Base-by-base conservation (phyloP, 768 basidiomycete species). In the Serendipita vermifera region DNA sequence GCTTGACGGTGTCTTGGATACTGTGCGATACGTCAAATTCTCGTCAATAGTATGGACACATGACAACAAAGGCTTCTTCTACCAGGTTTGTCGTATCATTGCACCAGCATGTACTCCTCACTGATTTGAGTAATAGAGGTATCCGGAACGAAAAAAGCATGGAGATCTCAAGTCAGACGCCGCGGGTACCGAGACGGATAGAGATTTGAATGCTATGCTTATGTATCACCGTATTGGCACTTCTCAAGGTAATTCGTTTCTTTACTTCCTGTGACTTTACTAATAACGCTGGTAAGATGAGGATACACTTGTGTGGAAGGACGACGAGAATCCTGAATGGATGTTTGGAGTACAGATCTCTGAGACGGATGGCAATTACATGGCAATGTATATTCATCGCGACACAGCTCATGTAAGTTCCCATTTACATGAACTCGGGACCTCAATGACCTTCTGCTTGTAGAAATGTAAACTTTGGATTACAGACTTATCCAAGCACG, bases 41-140 rank as follows among this genome's bases (percentile, higher is more conserved):
- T 83, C 82, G 0, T 67, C 71, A 9, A 73, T 88, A 38, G 71
- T 73, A 26, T 90, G 87, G 88, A 81, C 81, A 3, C 77, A 79
- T 56, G 85, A 89, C 67, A 82, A 79, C 55, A 81, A 80, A 59
- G 87, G 88, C 1, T 87, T 90, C 68, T 87, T 90, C 69, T 91
- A 91, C 65, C 87, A 88, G 73, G 73, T 74, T 51, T 20, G 67
- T 63, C 3, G 6, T 7, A 33, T 15, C 15, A 57, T 58, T 15
- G 5, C 7, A 38, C n/a, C 7, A 41, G 38, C 46, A 26, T 15
- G 32, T 35, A 33, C 40, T 57, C n/a, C 29, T 40, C 5, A 41
- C 15, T 6, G 14, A 27, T 27, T 14, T 33, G 20, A 39, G 11
- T 41, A 55, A 27, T 57, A 78, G 72, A 77, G 85, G 14, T 86